phyloP scores from a whole-genome alignment of 495 filamentous ascomycete species.

The Aspergillus hancockii region DNA sequence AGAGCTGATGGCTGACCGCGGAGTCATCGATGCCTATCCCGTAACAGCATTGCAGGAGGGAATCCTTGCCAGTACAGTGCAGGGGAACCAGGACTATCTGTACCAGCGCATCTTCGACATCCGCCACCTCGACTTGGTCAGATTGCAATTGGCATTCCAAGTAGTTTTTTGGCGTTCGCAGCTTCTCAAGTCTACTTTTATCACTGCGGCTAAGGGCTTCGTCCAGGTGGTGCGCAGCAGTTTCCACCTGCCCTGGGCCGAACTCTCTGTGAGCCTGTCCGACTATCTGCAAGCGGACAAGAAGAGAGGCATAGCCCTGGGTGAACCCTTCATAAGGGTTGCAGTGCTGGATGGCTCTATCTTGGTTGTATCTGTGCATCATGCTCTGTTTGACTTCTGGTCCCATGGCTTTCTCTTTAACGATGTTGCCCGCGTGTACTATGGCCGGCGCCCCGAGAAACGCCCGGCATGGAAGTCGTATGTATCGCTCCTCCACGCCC shows the following conservation, averaged over 20 bases:
- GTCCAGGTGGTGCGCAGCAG: slow-evolving; percentile 55
- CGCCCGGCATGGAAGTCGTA: slow-evolving; percentile 6
- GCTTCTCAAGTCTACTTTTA: slow-evolving; percentile 61
- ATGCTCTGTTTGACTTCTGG: slow-evolving; percentile 65
- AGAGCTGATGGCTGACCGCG: slow-evolving; percentile 31
- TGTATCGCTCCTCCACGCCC: slow-evolving; percentile 5
- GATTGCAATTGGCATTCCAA: slow-evolving; percentile 38
- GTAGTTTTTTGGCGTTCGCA: slow-evolving; percentile 34
- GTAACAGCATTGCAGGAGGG: slow-evolving; percentile 52
- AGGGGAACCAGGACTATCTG: slow-evolving; percentile 45
- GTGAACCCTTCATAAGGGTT: slow-evolving; percentile 54
- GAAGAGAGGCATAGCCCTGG: slow-evolving; percentile 43
- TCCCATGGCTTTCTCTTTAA: slow-evolving; percentile 51
- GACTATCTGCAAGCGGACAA: slow-evolving; percentile 25
- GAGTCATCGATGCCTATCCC: slow-evolving; percentile 46
- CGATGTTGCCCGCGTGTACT: slow-evolving; percentile 26
- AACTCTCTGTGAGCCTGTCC: slow-evolving; percentile 37
- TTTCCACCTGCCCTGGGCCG: slow-evolving; percentile 31
- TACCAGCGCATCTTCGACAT: slow-evolving; percentile 33
- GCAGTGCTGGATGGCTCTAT: slow-evolving; percentile 48
- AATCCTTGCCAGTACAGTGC: slow-evolving; percentile 29
- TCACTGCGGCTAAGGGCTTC: slow-evolving; percentile 39
- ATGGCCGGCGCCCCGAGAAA: not conserved
- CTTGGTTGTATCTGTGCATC: slow-evolving; percentile 60
- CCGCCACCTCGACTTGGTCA: slow-evolving; percentile 30